These are phyloP conservation scores for Backusella tuberculispora DNA, from an alignment of 192 early-diverging fungal species.

Conservation along the genomic window DNA sequence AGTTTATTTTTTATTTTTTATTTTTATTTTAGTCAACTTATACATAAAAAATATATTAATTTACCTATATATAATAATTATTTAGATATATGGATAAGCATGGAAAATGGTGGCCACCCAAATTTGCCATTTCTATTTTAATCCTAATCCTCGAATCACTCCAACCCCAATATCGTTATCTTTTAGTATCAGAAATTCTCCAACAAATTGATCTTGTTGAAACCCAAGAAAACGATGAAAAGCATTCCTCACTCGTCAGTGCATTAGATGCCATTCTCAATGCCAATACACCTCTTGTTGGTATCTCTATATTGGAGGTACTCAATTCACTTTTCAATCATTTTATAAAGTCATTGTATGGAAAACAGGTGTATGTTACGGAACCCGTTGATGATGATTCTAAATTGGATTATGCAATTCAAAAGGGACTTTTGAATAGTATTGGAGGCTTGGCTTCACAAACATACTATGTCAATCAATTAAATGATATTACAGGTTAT, in stretches of 20 bases:
- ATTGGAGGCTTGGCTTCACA: constrained; percentile 54
- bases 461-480: constrained; percentile 60
- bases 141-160: constrained; percentile 35
- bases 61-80: background rate
- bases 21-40: no score
- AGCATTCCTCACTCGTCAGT: constrained; percentile 50
- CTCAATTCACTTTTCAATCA: constrained; percentile 49
- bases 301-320: constrained; percentile 58
- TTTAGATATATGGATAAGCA: constrained; percentile 34
- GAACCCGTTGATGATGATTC: background rate
- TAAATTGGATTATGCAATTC: constrained; percentile 25
- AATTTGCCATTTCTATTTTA: constrained; percentile 30
- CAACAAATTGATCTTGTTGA: constrained; percentile 40
- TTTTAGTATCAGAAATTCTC: constrained; percentile 54
- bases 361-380: background rate
- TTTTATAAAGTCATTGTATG: constrained; percentile 41
- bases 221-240: constrained; percentile 26
- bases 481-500: constrained; percentile 58
- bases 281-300: constrained; percentile 46
- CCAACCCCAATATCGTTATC: constrained; percentile 52
- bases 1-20: background rate
- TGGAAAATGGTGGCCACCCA: constrained; percentile 41
- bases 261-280: constrained; percentile 49
- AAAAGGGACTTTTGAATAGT: constrained; percentile 28
- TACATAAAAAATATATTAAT: no score